Conservation (phyloP, 352 stramenopile genomes). For the Phytophthora colocasiae region DNA sequence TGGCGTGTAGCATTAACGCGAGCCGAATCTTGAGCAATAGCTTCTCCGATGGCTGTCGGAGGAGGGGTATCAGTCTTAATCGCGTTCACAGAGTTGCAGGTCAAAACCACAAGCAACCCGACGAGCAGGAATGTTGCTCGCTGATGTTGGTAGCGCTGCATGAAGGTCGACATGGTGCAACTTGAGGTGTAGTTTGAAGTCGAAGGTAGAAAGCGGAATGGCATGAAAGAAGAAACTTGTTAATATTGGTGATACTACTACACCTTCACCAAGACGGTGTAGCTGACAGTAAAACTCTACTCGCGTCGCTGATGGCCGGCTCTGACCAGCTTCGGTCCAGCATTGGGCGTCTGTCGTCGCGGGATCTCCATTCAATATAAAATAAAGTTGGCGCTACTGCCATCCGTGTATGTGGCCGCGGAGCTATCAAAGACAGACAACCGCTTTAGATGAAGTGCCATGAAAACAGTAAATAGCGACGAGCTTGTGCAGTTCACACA, state of each 20-base stretch:
- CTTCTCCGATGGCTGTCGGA: conserved; percentile 3
- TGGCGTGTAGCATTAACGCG: conserved; percentile 17
- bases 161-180: conserved; percentile 14
- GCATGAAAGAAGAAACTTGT: conserved; percentile 3
- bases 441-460: neutral
- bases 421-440: conserved; percentile 17
- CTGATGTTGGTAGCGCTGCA: conserved; percentile 20
- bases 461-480: conserved; percentile 16
- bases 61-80: neutral
- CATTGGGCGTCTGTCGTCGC: conserved; percentile 1
- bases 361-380: conserved; percentile 8
- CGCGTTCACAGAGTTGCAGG: conserved; percentile 9
- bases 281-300: neutral
- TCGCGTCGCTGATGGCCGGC: neutral
- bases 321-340: conserved; percentile 25
- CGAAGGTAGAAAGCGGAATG: conserved; percentile 31
- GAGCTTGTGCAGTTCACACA: neutral
- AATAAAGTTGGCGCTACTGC: conserved; percentile 17
- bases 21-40: conserved; percentile 4
- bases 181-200: conserved; percentile 14
- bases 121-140: conserved; percentile 14
- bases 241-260: neutral
- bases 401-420: conserved; percentile 12
- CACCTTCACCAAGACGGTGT: too few relatives aligned
- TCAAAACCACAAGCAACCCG: conserved; percentile 10